These are phyloP conservation scores for Alternaria infectoria DNA, from an alignment of 2,329 filamentous ascomycete species.

Conservation along the genomic window DNA sequence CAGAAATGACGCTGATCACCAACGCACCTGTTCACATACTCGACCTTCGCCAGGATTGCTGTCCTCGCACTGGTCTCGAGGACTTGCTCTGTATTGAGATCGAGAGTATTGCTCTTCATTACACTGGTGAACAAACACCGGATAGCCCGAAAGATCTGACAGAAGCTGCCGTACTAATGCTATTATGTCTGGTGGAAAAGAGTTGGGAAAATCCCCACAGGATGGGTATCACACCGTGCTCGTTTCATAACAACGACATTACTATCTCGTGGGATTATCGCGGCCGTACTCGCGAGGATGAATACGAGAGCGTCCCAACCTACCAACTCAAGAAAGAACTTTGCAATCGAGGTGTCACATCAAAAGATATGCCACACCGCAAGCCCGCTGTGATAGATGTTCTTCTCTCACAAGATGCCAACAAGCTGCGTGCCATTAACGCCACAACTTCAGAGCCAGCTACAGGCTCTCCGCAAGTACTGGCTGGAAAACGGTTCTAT, in stretches of 20 bases:
- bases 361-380: neutral
- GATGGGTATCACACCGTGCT: too few species aligned
- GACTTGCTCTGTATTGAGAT: neutral
- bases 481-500: neutral
- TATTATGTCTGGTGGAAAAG: too few species aligned
- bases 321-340: neutral
- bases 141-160: too few species aligned
- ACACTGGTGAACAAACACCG: too few species aligned
- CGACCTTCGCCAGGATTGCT: neutral
- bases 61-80: neutral
- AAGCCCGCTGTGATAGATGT: neutral
- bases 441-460: too few species aligned
- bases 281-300: neutral
- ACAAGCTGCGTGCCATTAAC: too few species aligned
- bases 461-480: too few species aligned
- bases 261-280: neutral
- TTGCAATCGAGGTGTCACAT: neutral
- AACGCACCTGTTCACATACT: neutral
- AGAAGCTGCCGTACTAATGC: too few species aligned
- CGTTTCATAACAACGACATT: too few species aligned
- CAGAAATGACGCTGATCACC: neutral
- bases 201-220: too few species aligned
- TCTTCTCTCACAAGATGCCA: too few species aligned
- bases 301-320: neutral
- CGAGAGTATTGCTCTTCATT: accelerated